These are phyloP conservation scores for Avicennia marina DNA, from an alignment of 257 asterid genomes.

Conservation along the genomic window DNA sequence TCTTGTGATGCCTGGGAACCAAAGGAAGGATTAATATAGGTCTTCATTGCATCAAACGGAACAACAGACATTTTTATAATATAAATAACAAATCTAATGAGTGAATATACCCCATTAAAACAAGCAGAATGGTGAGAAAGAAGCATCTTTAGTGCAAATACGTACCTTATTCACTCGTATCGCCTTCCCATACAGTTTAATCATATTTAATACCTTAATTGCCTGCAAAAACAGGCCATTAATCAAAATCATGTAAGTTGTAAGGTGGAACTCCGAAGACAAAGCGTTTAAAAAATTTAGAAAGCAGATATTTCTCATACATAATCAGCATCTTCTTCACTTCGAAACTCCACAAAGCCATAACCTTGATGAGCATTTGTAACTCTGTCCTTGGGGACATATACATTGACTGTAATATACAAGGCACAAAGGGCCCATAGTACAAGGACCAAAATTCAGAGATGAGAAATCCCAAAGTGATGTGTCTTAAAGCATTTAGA, in stretches of 20 bases:
- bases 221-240: constrained; percentile 48
- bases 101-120: not conserved
- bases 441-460: not conserved
- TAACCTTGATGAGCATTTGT: constrained; percentile 94
- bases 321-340: constrained; percentile 98
- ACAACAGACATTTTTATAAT: not conserved
- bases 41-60: not conserved
- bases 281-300: not conserved
- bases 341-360: constrained; percentile 91
- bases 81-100: not conserved
- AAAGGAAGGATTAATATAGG: constrained; percentile 6
- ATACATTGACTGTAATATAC: constrained; percentile 64
- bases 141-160: not conserved
- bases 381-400: constrained; percentile 96
- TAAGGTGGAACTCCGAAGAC: not conserved
- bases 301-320: constrained; percentile 34
- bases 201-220: constrained; percentile 89
- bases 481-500: not conserved
- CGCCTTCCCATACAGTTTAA: constrained; percentile 82
- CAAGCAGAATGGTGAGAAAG: not conserved
- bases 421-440: constrained; percentile 10
- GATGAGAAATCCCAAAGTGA: not conserved
- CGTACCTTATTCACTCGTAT: constrained; percentile 88
- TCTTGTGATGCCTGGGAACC: constrained; percentile 85
- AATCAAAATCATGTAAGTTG: constrained; percentile 14